Evolutionary conservation across 2,329 filamentous ascomycete species (phyloP).

Genomic region (Mariannaea sp.): DNA sequence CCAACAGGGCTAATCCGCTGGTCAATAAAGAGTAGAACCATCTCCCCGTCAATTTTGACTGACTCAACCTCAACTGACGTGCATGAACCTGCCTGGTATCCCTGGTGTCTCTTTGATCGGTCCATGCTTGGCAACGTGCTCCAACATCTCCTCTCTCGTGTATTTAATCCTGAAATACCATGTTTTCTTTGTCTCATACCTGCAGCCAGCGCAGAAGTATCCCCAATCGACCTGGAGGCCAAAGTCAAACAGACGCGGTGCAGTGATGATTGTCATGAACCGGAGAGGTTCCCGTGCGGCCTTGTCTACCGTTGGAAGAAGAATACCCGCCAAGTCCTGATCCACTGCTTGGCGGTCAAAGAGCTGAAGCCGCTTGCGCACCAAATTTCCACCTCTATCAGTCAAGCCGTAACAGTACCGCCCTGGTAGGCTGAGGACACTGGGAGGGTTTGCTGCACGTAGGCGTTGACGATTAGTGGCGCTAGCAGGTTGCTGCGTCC

Average conservation of each 20-base stretch:
- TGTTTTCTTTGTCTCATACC: neutral
- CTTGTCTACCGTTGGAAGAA: too few species aligned
- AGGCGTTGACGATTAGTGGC: neutral
- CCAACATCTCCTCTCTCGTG: conserved; percentile 7
- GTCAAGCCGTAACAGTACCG: conserved; percentile 7
- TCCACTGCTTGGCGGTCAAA: conserved; percentile 13
- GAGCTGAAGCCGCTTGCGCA: conserved; percentile 10
- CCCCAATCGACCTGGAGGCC: conserved; percentile 19
- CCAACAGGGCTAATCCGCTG: neutral
- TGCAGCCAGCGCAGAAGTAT: conserved; percentile 9
- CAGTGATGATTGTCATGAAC: conserved; percentile 24
- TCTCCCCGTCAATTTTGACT: too few species aligned
- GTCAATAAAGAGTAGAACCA: neutral
- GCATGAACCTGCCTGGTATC: conserved; percentile 10
- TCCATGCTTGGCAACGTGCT: neutral
- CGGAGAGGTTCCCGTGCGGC: conserved; percentile 18
- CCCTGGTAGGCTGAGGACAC: conserved; percentile 18
- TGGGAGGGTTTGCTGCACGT: neutral
- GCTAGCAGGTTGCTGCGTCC: neutral
- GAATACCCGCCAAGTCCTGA: neutral
- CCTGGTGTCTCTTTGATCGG: conserved; percentile 12
- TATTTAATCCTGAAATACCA: conserved; percentile 20
- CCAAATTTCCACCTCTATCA: neutral
- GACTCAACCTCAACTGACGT: neutral
- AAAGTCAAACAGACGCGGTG: conserved; percentile 15